A percentile compares a stretch with the other conserved stretches of the same genome.
These are phyloP conservation scores for Backusella psychrophila DNA, from an alignment of 192 early-diverging fungal genomes.

Conservation along the genomic window DNA sequence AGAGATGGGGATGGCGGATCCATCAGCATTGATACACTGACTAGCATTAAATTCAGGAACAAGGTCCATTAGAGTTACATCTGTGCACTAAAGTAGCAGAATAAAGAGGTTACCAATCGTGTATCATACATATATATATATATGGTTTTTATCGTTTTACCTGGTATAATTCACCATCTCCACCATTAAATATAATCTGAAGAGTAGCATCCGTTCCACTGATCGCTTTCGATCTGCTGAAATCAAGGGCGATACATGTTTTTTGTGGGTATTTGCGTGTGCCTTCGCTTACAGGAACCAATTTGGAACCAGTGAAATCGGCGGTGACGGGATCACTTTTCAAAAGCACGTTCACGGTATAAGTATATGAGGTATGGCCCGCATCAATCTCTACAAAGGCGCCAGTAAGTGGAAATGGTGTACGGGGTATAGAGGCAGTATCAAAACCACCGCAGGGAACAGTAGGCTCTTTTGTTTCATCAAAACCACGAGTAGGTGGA, in stretches of 20 bases:
- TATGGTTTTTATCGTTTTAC: conserved; percentile 3
- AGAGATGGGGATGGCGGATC: conserved; percentile 3
- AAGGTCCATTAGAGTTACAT: conserved; percentile 12
- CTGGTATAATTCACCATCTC: conserved; percentile 49
- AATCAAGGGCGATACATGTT: conserved; percentile 39
- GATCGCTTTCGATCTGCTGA: conserved; percentile 32
- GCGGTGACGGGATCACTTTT: conserved; percentile 40
- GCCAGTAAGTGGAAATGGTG: conserved; percentile 40
- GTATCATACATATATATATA: background rate
- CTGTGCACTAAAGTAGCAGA: conserved; percentile 18
- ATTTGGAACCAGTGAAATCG: conserved; percentile 33
- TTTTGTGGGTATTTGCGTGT: conserved; percentile 33
- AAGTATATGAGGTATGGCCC: conserved; percentile 36
- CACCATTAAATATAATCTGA: conserved; percentile 50
- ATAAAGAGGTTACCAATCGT: background rate
- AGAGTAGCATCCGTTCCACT: conserved; percentile 50
- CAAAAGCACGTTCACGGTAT: conserved; percentile 39
- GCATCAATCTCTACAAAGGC: conserved; percentile 44
- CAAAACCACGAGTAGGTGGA: conserved; percentile 44
- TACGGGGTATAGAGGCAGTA: conserved; percentile 28
- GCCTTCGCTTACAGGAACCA: conserved; percentile 15
- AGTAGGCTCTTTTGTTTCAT: conserved; percentile 40
- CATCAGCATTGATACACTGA: conserved; percentile 25
- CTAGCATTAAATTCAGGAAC: conserved; percentile 14
- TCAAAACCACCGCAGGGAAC: conserved; percentile 52